Base-by-base conservation (phyloP, 176 grass and related monocot genomes). In the Saccharum spontaneum region DNA sequence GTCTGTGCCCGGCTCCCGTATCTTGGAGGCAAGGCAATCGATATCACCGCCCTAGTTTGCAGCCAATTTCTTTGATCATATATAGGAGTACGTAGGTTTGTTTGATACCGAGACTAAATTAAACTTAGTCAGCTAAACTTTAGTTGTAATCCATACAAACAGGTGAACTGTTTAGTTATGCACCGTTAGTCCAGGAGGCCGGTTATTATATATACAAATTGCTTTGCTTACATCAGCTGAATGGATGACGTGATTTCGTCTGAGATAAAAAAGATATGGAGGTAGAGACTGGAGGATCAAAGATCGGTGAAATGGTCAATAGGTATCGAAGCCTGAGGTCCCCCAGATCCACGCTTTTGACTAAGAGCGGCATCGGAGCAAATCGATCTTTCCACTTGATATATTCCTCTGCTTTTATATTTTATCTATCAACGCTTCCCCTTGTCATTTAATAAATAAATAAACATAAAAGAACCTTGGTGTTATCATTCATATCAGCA, bases 401-500 rank as follows among this genome's bases (percentile, higher is more conserved):
- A 82, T 90, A 90, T 90, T 12, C 5, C 24, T 72, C 70, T 24
- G 46, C 57, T 67, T 75, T 75, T 73, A 28, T 73, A 30, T 31
- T 43, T 20, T 78, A 43, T 41, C 45, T 10, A 33, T 50, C 65
- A 37, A 48, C 86, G 17, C 22, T 71, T 44, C 39, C 22, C 6
- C 87, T 87, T 65, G 4, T 24, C 72, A 72, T 6, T 71, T 39
- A 79, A 66, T 66, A 82, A 18, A 77, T 64, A 82, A 12, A 77
- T 64, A 82, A 12, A 71, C 55, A 75, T 6, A 54, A 44, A 43
- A 82, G 72, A 77, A 63, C 73, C 22, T 45, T 75, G 89, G 20
- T 26, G 69, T 69, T 80, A 83, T 90, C 80, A 62, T 68, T 90
- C 80, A 52, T 68, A 79, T 75, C 79, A 52, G 33, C 50, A 81